Base-by-base conservation (phyloP, 805 yeast genomes). In the Candida orba region DNA sequence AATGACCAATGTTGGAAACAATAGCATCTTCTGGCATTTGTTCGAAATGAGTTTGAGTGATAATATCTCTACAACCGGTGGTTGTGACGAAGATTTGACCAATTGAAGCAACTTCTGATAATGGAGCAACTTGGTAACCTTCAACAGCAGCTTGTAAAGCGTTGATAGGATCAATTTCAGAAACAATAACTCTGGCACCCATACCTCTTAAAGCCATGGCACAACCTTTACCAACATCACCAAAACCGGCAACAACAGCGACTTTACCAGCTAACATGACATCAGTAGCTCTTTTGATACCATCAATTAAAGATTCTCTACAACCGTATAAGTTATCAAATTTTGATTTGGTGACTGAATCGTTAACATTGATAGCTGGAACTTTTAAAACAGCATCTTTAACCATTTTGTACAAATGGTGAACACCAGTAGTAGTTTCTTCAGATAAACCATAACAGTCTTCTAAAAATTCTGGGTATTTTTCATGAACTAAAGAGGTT, bases 171-270 rank as follows among this genome's bases (percentile, higher is more conserved):
- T 91, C 99, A 63, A 91, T 76, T 78, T 91, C 99, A 58, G 98
- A 84, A 64, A 91, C 89, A 56, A 93, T 79, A 60, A 91, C 99
- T 72, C 96, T 86, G 57, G 99, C 96, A 77, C 99, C 99, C 97
- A 91, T 90, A 67, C 95, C 90, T 75, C 87, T 84, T 64, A 93
- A 81, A 56, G 99, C 96, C 87, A 89, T 84, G 69, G 96, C 97
- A 81, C 99, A 91, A 71, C 99, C 99, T 78, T 91, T 91, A 77
- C 99, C 99, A 66, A 91, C 99, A 68, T 91, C 99, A 81, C 99
- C 99, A 78, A 82, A 91, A 74, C 99, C 99, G 51, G 96, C 97
- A 62, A 91, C 98, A 61, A 91, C 95, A 51, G 98, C 95, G 65
- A 87, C 93, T 78, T 91, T 91, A 76, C 99, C 99, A 58, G 97